Base-by-base conservation (phyloP, 768 basidiomycete genomes). In the Leucosporidium creatinivorum region DNA sequence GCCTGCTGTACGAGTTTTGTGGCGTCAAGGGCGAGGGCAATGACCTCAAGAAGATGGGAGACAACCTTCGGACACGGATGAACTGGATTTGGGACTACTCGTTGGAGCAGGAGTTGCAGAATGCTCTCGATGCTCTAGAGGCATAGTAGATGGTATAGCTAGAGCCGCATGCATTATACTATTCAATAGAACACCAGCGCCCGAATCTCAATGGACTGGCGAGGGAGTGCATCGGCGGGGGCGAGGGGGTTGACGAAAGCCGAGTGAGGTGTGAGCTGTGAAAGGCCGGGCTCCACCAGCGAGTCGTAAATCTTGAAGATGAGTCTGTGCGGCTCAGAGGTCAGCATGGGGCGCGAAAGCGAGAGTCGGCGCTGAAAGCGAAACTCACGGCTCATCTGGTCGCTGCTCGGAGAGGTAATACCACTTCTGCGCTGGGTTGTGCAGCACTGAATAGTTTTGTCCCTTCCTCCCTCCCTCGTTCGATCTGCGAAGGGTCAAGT, bases 181-280 rank as follows among this genome's bases (percentile, higher is more conserved):
- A 44, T 12, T 26, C 55, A 52, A 36, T 81, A 80, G 59, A 82
- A 82, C n/a, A 82, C 80, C 64, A 82, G 73, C 26, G 78, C 78
- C 51, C 81, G 75, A 48, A 82, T 74, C 74, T 82, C 81, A 31
- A 82, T 82, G 44, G 79, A 80, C 76, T 82, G 79, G 56, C 85
- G 74, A 0, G 74, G 77, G 8, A 82, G 83, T 0, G 83, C 79
- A 55, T 79, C 83, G 48, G 78, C 74, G 1, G 84, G 85, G 5
- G 83, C 85, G 1, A 78, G 78, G 2, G 83, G 81, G 66, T 87
- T 85, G 36, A 79, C 66, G 76, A 87, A 87, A 4, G 80, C 85
- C n/a, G 84, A 84, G 72, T 87, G 86, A 6, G 86, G 85, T 0
- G 85, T 84, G 61, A 86, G 81, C 19, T 79, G 73, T 0, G 85